These are phyloP conservation scores for Serendipita sp. DNA, from an alignment of 768 basidiomycete genomes.

Conservation along the genomic window DNA sequence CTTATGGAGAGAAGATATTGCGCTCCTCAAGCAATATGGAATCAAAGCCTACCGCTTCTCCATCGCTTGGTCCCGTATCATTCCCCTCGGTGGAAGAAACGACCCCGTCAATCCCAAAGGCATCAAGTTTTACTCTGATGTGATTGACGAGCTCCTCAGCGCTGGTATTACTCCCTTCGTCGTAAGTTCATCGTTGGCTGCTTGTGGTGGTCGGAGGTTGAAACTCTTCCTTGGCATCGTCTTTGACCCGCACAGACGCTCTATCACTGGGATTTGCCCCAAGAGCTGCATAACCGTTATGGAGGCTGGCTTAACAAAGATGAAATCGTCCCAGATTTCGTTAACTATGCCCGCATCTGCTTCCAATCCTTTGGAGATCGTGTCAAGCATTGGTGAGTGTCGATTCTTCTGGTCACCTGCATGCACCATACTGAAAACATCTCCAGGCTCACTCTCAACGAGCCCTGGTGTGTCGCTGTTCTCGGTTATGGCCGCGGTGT, in stretches of 20 bases:
- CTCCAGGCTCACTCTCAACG: constrained; percentile 55
- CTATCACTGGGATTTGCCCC: constrained; percentile 70
- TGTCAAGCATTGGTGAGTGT: constrained; percentile 50
- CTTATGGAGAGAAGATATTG: constrained; percentile 51
- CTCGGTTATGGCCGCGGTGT: constrained; percentile 55
- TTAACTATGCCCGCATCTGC: constrained; percentile 45
- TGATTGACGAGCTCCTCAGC: constrained; percentile 51
- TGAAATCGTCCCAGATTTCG: constrained; percentile 50
- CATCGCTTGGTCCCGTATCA: constrained; percentile 58
- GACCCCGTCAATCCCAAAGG: constrained; percentile 59
- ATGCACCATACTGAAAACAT: background rate
- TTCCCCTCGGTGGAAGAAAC: constrained; percentile 54
- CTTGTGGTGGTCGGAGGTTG: constrained; percentile 8
- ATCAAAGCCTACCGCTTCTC: constrained; percentile 65
- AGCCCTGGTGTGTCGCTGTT: constrained; percentile 57
- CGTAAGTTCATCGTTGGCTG: constrained; percentile 22
- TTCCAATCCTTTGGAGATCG: constrained; percentile 62
- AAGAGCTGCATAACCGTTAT: constrained; percentile 55
- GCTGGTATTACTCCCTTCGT: constrained; percentile 53
- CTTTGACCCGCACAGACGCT: constrained; percentile 30
- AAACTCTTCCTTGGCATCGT: background rate
- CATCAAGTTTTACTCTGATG: constrained; percentile 49
- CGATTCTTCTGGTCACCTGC: background rate
- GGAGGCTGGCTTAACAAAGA: constrained; percentile 61
- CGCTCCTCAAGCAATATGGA: constrained; percentile 43